Percentiles rank a stretch among this genome's conserved stretches.
phyloP scores from a whole-genome alignment of 306 rosid species.

The Ormosia emarginata region DNA sequence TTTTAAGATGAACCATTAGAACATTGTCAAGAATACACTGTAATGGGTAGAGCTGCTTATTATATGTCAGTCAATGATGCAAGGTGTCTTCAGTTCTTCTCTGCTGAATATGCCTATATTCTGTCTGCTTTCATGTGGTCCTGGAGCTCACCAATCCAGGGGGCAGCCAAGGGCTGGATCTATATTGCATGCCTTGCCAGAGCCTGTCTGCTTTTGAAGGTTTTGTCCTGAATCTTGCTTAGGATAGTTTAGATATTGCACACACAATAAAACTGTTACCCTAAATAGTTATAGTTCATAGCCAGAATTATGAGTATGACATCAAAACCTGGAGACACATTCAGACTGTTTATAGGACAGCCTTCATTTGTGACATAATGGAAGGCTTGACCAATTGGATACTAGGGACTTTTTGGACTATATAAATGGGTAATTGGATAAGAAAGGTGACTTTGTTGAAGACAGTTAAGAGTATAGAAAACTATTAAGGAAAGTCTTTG shows the following conservation, averaged over 20 bases:
- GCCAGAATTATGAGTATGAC: neutral
- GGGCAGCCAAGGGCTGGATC: conserved; percentile 9
- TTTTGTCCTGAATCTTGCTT: conserved; percentile 1
- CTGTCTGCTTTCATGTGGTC: neutral
- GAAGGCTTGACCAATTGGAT: neutral
- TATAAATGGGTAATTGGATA: neutral
- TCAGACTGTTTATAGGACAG: neutral
- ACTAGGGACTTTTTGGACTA: neutral
- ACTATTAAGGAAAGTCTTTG: neutral
- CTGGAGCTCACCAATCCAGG: neutral
- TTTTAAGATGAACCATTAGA: neutral
- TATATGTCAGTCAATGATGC: neutral
- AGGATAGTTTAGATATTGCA: neutral
- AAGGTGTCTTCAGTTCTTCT: conserved; percentile 6
- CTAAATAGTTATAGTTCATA: neutral
- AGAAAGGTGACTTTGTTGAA: neutral
- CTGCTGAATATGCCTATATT: neutral
- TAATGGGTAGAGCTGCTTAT: neutral
- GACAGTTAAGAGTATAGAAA: neutral
- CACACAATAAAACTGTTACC: neutral
- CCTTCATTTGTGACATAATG: neutral
- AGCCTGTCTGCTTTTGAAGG: conserved; percentile 2
- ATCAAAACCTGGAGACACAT: neutral
- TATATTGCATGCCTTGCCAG: conserved; percentile 4
- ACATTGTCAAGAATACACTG: neutral